These are phyloP conservation scores for Aphanocladium album DNA, from an alignment of 2,329 filamentous ascomycete species.

Conservation along the genomic window DNA sequence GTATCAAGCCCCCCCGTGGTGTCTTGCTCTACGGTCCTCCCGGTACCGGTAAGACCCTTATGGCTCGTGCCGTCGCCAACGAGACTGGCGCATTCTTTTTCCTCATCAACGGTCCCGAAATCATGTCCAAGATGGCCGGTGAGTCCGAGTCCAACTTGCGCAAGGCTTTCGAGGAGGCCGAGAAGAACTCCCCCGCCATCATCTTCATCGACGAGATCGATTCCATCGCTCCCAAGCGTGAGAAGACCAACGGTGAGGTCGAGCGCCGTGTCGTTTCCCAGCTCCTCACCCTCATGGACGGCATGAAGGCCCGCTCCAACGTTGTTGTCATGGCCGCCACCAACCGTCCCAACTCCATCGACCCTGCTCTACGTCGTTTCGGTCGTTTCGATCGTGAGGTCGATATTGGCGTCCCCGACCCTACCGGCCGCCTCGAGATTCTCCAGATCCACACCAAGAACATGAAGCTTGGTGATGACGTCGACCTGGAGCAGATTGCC, in stretches of 20 bases:
- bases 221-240: slow-evolving; percentile 98
- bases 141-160: slow-evolving; percentile 97
- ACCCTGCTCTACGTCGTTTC: slow-evolving; percentile 94
- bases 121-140: slow-evolving; percentile 99
- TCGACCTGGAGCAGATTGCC: slow-evolving; percentile 94
- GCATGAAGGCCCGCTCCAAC: slow-evolving; percentile 99
- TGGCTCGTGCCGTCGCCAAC: slow-evolving; percentile 97
- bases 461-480: slow-evolving; percentile 98
- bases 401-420: slow-evolving; percentile 96
- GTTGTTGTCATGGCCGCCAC: slow-evolving; percentile 99
- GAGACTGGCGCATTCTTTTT: slow-evolving; percentile 99
- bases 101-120: slow-evolving; percentile 97
- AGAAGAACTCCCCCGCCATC: slow-evolving; percentile 98
- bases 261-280: slow-evolving; percentile 98
- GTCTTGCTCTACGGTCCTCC: slow-evolving; percentile 95
- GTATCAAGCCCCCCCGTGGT: slow-evolving; percentile 98
- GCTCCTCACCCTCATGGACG: slow-evolving; percentile 96
- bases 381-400: slow-evolving; percentile 99
- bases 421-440: slow-evolving; percentile 96
- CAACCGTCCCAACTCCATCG: slow-evolving; percentile 97
- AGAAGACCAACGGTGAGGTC: slow-evolving; percentile 98
- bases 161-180: slow-evolving; percentile 98
- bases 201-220: slow-evolving; percentile 99
- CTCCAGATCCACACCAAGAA: slow-evolving; percentile 99
- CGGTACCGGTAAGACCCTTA: slow-evolving; percentile 98